Evolutionary conservation across 2,329 filamentous ascomycete species (phyloP).

Genomic region (Calonectria pseudoreteaudii): DNA sequence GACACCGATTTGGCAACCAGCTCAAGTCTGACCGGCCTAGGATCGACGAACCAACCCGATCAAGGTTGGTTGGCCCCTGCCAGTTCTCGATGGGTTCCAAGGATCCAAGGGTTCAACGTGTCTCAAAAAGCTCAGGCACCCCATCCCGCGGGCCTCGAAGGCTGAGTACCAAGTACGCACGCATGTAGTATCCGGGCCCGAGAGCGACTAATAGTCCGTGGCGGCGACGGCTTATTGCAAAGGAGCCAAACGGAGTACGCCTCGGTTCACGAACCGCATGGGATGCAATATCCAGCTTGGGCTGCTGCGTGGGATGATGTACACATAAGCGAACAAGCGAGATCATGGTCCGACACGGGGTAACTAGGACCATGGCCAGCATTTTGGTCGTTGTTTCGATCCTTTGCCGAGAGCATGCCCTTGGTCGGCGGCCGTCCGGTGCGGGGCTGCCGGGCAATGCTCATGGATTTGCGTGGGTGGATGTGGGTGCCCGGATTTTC

Average conservation of each 20-base stretch:
- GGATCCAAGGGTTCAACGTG: slow-evolving; percentile 24
- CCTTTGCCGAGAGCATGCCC: slow-evolving; percentile 10
- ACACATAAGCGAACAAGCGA: slow-evolving; percentile 15
- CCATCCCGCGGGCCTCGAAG: slow-evolving; percentile 9
- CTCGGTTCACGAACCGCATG: slow-evolving; percentile 14
- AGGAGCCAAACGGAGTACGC: not conserved
- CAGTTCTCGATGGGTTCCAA: slow-evolving; percentile 27
- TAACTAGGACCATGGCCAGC: not conserved
- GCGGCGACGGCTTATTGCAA: slow-evolving; percentile 8
- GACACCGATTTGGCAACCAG: slow-evolving; percentile 33
- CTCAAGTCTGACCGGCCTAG: slow-evolving; percentile 32
- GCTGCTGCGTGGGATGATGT: slow-evolving; percentile 14
- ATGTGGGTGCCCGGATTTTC: slow-evolving; percentile 7
- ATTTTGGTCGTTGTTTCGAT: slow-evolving; percentile 1
- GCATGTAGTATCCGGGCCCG: not conserved
- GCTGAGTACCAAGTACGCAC: slow-evolving; percentile 9
- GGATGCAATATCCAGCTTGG: not conserved
- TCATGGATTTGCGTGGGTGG: slow-evolving; percentile 16
- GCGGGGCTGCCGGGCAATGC: slow-evolving; percentile 9
- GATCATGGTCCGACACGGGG: slow-evolving; percentile 12
- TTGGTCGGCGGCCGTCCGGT: slow-evolving; percentile 9
- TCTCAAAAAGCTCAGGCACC: slow-evolving; percentile 12
- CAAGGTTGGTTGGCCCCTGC: slow-evolving; percentile 31
- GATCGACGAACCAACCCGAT: slow-evolving; percentile 38
- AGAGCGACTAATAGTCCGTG: not conserved